These are phyloP conservation scores for Cicer yamashitae DNA, from an alignment of 306 rosid species.

Conservation along the genomic window DNA sequence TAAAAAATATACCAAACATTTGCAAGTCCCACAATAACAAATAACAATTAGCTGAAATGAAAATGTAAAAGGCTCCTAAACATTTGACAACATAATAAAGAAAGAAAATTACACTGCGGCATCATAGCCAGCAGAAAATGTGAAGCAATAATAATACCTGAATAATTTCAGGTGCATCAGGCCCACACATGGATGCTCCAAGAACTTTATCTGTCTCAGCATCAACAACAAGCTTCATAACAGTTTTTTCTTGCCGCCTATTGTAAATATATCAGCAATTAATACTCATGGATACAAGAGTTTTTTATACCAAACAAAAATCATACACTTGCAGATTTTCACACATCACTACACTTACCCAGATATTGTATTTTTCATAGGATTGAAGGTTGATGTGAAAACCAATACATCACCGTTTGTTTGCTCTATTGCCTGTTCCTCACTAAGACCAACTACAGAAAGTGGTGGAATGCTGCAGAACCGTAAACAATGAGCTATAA, in stretches of 20 bases:
- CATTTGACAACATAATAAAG: not conserved
- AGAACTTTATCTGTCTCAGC: slow-evolving; percentile 83
- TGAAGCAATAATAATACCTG: slow-evolving; percentile 64
- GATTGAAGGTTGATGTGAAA: slow-evolving; percentile 88
- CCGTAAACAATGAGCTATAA: slow-evolving; percentile 32
- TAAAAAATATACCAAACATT: too few relatives aligned
- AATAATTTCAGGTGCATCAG: slow-evolving; percentile 92
- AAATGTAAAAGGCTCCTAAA: slow-evolving; percentile 10
- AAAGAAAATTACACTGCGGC: not conserved
- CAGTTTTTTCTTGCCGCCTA: slow-evolving; percentile 93
- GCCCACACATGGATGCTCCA: slow-evolving; percentile 96
- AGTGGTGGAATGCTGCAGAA: slow-evolving; percentile 95
- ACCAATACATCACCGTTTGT: slow-evolving; percentile 75
- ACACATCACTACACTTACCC: slow-evolving; percentile 62
- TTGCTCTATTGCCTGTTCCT: slow-evolving; percentile 87
- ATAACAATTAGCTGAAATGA: not conserved
- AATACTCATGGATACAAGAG: not conserved
- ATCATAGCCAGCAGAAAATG: slow-evolving; percentile 22
- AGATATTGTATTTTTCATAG: slow-evolving; percentile 94
- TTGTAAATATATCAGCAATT: slow-evolving; percentile 38
- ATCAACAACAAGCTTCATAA: slow-evolving; percentile 95
- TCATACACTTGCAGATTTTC: not conserved
- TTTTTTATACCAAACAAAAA: not conserved
- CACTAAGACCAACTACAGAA: slow-evolving; percentile 89
- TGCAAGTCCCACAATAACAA: not conserved